phyloP scores from a whole-genome alignment of 805 yeast genomes.

The Candida orba region DNA sequence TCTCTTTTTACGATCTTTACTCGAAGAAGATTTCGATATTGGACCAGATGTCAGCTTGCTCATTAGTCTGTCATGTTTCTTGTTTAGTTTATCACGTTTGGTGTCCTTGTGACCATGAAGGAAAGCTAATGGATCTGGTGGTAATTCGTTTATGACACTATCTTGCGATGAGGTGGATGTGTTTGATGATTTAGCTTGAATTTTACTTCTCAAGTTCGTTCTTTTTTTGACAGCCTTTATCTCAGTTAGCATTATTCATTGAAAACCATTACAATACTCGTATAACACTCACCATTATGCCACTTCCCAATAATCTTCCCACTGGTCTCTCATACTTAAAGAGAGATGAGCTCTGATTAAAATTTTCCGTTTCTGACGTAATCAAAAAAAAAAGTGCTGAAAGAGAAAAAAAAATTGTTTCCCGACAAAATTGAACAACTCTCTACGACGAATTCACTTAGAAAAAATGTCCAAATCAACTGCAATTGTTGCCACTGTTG shows the following conservation, averaged over 20 bases:
- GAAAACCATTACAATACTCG: no score
- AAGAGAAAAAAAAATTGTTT: not conserved
- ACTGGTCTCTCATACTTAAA: not conserved
- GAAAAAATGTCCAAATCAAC: constrained; percentile 4
- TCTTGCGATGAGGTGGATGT: not conserved
- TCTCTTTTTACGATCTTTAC: constrained; percentile 55
- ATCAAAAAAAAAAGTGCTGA: not conserved
- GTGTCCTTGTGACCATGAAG: constrained; percentile 45
- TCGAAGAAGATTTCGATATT: constrained; percentile 55
- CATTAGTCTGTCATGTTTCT: no score
- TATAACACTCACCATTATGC: not conserved
- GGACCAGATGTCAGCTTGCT: no score
- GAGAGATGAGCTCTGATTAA: no score
- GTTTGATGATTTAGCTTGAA: constrained; percentile 29
- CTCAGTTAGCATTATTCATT: not conserved
- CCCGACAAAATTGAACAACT: no score
- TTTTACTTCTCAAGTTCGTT: constrained; percentile 31
- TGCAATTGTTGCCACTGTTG: constrained; percentile 29
- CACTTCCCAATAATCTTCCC: no score
- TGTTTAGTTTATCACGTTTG: constrained; percentile 29
- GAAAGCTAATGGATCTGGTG: constrained; percentile 37
- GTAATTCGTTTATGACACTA: constrained; percentile 9
- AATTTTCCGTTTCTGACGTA: constrained; percentile 1
- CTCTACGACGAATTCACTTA: no score
- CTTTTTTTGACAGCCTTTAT: constrained; percentile 40